Evolutionary conservation across 345 rosid genomes (phyloP), one percentile per base, ranked within the genome.

Genomic region (Microthlaspi erraticum): DNA sequence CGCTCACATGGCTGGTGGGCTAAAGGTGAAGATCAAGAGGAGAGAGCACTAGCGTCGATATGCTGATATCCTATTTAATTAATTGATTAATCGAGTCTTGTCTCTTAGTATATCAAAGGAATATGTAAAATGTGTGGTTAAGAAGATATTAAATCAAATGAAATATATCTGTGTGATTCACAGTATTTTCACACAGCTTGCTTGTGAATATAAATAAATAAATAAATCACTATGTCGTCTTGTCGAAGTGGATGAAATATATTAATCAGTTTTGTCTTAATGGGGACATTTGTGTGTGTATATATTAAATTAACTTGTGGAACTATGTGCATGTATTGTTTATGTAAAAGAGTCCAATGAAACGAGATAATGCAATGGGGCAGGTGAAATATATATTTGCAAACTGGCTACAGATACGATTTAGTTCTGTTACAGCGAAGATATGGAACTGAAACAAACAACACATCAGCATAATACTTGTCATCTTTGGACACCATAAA

Each of bases 1-100:
- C 10, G 93, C 82, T 74, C 86, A 86, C 26, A 85, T 85, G 94
- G 88, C 81, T 14, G 90, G 93, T 29, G 97, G 97, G 20, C 59
- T 90, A 4, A 76, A 73, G 62, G 91, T 86, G 6, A 38, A 66
- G 77, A 76, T 90, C 32, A 66, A 48, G 49, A 77, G 59, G 64
- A 82, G 91, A 63, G 60, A 49, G 60, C 39, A 34, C 19, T 2
- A 19, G 14, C 29, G n/a, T n/a, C n/a, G 0, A 2, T 26, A 26
- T 26, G 3, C 4, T 45, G 9, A 17, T 36, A 14, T 18, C 34
- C 26, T 3, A 29, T 6, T 43, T 36, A 56, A 20, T 55, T 37
- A 55, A 39, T 48, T 36, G 11, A 54, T 19, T 68, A 45, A 44
- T 52, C 34, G 60, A 17, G 7, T 44, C 29, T 52, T 53, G 46